A percentile compares a stretch with the other conserved stretches of the same genome.
Evolutionary conservation across 2,329 filamentous ascomycete species (phyloP).

Genomic region (Ophiostoma ulmi): DNA sequence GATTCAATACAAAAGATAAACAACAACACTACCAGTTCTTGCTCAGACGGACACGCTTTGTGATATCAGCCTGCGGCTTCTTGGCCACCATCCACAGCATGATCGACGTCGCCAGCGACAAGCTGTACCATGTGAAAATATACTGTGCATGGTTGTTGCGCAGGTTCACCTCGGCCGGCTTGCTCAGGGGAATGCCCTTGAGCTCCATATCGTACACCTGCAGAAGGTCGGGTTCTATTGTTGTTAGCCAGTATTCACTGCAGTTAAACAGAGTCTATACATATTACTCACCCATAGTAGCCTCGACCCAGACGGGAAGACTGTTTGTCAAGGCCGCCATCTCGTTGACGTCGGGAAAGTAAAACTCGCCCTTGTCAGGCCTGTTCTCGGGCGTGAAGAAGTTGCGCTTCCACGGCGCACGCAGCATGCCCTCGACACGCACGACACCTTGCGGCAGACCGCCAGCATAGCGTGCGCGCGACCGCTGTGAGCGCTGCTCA

Average conservation of each 20-base stretch:
- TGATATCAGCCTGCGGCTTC: constrained; percentile 70
- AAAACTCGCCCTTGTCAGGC: constrained; percentile 79
- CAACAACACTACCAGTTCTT: constrained; percentile 57
- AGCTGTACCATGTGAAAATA: constrained; percentile 96
- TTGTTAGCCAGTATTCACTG: background rate
- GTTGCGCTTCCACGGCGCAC: constrained; percentile 95
- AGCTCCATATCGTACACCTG: constrained; percentile 68
- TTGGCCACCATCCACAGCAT: constrained; percentile 97
- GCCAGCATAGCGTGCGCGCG: constrained; percentile 55
- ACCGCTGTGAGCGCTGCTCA: constrained; percentile 60
- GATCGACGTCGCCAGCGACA: constrained; percentile 76
- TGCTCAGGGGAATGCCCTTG: constrained; percentile 83
- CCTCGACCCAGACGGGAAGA: constrained; percentile 90
- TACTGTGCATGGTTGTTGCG: constrained; percentile 97
- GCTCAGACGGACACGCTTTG: constrained; percentile 70
- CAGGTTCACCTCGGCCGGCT: constrained; percentile 82
- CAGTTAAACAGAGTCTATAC: no score
- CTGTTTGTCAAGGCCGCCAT: constrained; percentile 81
- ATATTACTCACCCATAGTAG: constrained; percentile 72
- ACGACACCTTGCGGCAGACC: constrained; percentile 67
- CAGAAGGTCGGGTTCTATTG: constrained; percentile 69
- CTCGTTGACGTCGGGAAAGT: constrained; percentile 88
- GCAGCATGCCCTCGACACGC: constrained; percentile 73
- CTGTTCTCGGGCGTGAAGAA: constrained; percentile 91
- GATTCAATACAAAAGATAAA: background rate